These are phyloP conservation scores for Neurospora sp. DNA, from an alignment of 495 filamentous ascomycete genomes.

Conservation along the genomic window DNA sequence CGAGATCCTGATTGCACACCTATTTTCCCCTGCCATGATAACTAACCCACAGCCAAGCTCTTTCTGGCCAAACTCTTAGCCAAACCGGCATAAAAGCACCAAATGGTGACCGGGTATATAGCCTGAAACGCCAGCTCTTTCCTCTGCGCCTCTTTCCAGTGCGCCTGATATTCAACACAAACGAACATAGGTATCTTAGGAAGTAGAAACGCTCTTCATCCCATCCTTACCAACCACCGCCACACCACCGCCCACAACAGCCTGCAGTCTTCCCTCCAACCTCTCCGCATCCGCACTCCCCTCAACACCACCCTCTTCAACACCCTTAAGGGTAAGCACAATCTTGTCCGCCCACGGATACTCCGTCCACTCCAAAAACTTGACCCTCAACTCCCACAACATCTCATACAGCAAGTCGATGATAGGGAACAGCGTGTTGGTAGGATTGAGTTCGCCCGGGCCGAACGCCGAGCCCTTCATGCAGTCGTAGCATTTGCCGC, in stretches of 20 bases:
- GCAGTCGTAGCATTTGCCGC: slow-evolving; percentile 2
- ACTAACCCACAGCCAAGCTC: neutral
- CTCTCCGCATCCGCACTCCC: no score
- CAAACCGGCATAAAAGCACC: neutral
- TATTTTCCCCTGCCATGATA: neutral
- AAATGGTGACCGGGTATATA: neutral
- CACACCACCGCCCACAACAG: neutral
- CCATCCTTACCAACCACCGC: no score
- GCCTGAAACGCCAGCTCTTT: neutral
- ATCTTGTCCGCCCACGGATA: neutral
- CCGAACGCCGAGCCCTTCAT: neutral
- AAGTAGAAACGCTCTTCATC: no score
- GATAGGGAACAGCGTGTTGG: slow-evolving; percentile 7
- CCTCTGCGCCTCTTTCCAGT: no score
- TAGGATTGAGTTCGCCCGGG: neutral
- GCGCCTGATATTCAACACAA: no score
- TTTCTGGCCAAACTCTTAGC: neutral
- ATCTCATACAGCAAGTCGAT: slow-evolving; percentile 4
- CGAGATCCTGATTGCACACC: neutral
- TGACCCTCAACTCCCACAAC: neutral
- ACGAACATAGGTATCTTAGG: no score
- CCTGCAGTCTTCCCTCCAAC: neutral
- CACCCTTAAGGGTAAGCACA: neutral
- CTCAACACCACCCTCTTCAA: no score
- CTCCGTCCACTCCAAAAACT: neutral